Evolutionary conservation across 352 stramenopile genomes (phyloP).

Genomic region (Phytophthora pistaciae): DNA sequence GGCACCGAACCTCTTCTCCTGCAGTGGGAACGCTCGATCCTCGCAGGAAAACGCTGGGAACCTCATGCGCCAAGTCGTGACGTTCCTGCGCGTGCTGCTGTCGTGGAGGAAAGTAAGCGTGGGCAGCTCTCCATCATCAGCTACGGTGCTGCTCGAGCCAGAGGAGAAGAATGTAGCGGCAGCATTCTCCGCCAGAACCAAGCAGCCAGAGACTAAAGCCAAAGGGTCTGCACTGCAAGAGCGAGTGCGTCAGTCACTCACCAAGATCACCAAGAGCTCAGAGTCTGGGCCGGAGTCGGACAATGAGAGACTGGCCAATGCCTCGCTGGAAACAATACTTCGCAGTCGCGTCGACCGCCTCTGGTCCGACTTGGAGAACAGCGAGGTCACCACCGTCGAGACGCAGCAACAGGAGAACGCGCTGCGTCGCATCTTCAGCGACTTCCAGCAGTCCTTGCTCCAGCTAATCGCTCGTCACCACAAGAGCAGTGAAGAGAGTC

Average conservation of each 20-base stretch:
- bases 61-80: conserved; percentile 42
- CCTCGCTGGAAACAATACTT: conserved; percentile 32
- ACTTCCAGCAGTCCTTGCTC: conserved; percentile 44
- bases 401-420: conserved; percentile 25
- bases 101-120: conserved; percentile 42
- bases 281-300: conserved; percentile 12
- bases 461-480: conserved; percentile 31
- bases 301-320: conserved; percentile 8
- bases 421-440: conserved; percentile 27
- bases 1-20: conserved; percentile 63
- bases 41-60: conserved; percentile 31
- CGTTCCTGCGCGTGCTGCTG: conserved; percentile 49
- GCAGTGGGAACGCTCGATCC: conserved; percentile 12
- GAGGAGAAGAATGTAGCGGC: conserved; percentile 30
- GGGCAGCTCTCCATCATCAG: conserved; percentile 7
- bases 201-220: not conserved
- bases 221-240: conserved; percentile 22
- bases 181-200: conserved; percentile 13
- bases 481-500: conserved; percentile 38
- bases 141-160: conserved; percentile 27
- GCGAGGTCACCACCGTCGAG: conserved; percentile 32
- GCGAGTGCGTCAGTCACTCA: conserved; percentile 32
- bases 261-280: conserved; percentile 16
- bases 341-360: conserved; percentile 28
- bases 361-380: conserved; percentile 42